Evolutionary conservation across 2,329 filamentous ascomycete species (phyloP).

Genomic region (Fusarium sambucinum): DNA sequence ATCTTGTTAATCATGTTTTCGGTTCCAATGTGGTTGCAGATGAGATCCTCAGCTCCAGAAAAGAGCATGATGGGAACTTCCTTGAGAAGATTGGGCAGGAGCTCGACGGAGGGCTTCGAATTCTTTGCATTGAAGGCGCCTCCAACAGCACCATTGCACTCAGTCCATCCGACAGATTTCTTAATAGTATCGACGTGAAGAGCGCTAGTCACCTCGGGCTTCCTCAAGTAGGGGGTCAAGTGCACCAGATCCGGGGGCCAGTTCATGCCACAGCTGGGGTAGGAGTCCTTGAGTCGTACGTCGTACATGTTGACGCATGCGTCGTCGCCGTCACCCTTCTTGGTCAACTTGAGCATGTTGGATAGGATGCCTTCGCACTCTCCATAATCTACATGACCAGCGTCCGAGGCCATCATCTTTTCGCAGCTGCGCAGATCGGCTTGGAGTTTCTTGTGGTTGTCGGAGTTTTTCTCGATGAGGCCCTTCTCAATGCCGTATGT

Average conservation of each 20-base stretch:
- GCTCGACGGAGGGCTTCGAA: constrained; percentile 77
- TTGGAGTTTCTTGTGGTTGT: constrained; percentile 74
- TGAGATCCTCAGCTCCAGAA: constrained; percentile 92
- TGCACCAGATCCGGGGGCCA: constrained; percentile 89
- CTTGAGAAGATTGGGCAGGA: constrained; percentile 83
- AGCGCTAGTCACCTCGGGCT: constrained; percentile 80
- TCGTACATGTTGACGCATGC: constrained; percentile 97
- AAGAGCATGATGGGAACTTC: constrained; percentile 87
- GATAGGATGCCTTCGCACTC: constrained; percentile 83
- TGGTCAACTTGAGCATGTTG: constrained; percentile 76
- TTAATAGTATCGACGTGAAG: constrained; percentile 84
- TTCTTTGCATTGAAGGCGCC: constrained; percentile 75
- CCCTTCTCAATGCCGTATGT: constrained; percentile 82
- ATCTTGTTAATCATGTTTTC: constrained; percentile 91
- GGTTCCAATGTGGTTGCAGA: constrained; percentile 97
- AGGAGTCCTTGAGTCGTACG: constrained; percentile 83
- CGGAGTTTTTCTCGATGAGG: constrained; percentile 75
- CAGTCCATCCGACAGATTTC: constrained; percentile 86
- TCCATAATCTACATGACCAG: constrained; percentile 70
- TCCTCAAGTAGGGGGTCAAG: constrained; percentile 87
- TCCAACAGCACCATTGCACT: constrained; percentile 86
- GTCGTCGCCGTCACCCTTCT: constrained; percentile 63
- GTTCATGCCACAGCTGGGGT: constrained; percentile 92
- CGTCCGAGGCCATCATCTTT: constrained; percentile 64
- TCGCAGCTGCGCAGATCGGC: constrained; percentile 76